A percentile compares a stretch with the other conserved stretches of the same genome.
phyloP scores from a whole-genome alignment of 1,139 yeast genomes.

The Citeromyces siamensis region DNA sequence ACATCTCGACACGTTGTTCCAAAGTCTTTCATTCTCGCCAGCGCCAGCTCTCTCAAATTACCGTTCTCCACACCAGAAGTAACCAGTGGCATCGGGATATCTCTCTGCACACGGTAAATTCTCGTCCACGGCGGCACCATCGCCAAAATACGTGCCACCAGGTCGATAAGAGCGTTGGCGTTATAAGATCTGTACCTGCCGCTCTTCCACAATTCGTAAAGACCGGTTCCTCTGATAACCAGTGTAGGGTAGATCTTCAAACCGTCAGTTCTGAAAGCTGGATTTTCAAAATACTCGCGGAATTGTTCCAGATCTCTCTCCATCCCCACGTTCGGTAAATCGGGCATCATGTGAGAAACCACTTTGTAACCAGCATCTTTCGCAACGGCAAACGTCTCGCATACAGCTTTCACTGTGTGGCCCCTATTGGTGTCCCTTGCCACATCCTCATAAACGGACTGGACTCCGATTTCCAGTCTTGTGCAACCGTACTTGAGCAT shows the following conservation, averaged over 20 bases:
- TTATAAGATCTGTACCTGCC: constrained; percentile 91
- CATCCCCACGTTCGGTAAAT: constrained; percentile 96
- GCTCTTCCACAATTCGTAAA: constrained; percentile 94
- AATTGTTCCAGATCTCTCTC: constrained; percentile 96
- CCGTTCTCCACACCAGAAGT: constrained; percentile 99
- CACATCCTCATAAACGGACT: constrained; percentile 94
- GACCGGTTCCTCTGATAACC: constrained; percentile 95
- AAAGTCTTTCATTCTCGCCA: constrained; percentile 96
- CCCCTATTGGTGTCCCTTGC: constrained; percentile 98
- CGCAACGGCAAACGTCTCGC: constrained; percentile 91
- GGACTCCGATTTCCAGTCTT: constrained; percentile 93
- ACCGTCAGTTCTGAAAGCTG: constrained; percentile 96
- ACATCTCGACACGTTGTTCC: constrained; percentile 96
- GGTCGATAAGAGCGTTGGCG: constrained; percentile 86
- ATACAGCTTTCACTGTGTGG: constrained; percentile 91
- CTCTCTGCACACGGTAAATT: constrained; percentile 96
- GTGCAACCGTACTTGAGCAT: constrained; percentile 97
- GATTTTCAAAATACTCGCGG: constrained; percentile 91
- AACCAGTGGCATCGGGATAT: constrained; percentile 98
- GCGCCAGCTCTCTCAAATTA: constrained; percentile 85
- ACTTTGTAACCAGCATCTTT: constrained; percentile 98
- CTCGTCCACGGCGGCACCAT: constrained; percentile 99
- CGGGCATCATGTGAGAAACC: constrained; percentile 99
- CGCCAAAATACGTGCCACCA: constrained; percentile 91
- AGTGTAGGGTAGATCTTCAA: constrained; percentile 90